Base-by-base conservation (phyloP, 2,329 filamentous ascomycete species). In the Trichoderma cornu-damae region DNA sequence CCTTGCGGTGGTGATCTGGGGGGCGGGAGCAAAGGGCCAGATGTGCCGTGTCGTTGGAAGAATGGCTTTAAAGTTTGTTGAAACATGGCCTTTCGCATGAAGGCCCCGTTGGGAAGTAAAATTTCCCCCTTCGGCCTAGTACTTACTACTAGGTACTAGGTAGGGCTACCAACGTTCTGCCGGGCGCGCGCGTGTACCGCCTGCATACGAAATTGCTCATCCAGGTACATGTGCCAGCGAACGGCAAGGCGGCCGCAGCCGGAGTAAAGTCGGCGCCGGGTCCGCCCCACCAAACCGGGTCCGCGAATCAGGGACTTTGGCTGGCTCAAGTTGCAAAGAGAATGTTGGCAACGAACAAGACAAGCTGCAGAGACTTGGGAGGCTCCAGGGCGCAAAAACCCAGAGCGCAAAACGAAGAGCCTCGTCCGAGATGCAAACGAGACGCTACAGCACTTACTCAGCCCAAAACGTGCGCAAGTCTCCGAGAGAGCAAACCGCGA, bases 61-160 rank as follows among this genome's bases (percentile, higher is more conserved):
- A n/a, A 11, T 4, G 35, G 14, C 34, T 37, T 38, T 28, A 48
- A 55, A 44, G 48, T n/a, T 49, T 40, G 43, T n/a, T 58, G 55
- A 47, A 58, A 58, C 37, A 58, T 52, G 52, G 54, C 46, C 54
- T 50, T 57, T 57, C 46, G 54, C 37, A 57, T n/a, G n/a, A n/a
- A n/a, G 37, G 54, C 51, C 46, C 35, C 32, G 22, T 22, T 55
- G 46, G 40, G 40, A 34, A 24, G 40, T 22, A 20, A 34, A 30
- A 28, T 38, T 51, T 47, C 52, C 52, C 22, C 9, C 2, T 18
- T 55, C 11, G 52, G 52, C 32, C 32, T 55, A 55, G n/a, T n/a
- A n/a, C n/a, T n/a, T n/a, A n/a, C n/a, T n/a, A n/a, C n/a, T n/a
- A n/a, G n/a, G n/a, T n/a, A n/a, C n/a, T n/a, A n/a, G n/a, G n/a